These are phyloP conservation scores for Dioscorea cayenensis DNA, from an alignment of 116 monocot genomes.

Conservation along the genomic window DNA sequence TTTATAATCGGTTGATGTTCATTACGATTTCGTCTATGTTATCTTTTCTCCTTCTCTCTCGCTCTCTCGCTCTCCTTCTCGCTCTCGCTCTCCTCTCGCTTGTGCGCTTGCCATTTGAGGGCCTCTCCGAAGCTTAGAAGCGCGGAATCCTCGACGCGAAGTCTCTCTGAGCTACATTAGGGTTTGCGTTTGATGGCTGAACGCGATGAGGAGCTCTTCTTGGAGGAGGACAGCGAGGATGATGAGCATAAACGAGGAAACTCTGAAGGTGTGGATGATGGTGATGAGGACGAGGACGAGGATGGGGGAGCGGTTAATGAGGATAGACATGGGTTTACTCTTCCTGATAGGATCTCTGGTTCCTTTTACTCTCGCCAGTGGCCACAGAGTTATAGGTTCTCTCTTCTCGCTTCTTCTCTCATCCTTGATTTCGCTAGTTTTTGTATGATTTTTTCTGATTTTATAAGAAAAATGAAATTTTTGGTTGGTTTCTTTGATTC, in stretches of 20 bases:
- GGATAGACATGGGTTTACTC: background rate
- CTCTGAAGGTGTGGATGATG: background rate
- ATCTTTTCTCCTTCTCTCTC: too few relatives aligned
- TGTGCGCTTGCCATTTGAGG: too few relatives aligned
- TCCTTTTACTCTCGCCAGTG: conserved; percentile 16
- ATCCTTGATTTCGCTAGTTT: background rate
- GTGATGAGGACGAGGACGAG: background rate
- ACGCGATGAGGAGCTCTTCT: conserved; percentile 4
- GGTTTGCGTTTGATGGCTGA: background rate
- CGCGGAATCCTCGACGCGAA: too few relatives aligned
- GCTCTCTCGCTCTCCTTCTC: too few relatives aligned
- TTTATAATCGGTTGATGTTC: too few relatives aligned
- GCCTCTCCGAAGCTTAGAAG: too few relatives aligned
- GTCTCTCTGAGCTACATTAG: too few relatives aligned
- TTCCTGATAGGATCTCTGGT: background rate
- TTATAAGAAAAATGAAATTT: too few relatives aligned
- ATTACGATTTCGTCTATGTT: too few relatives aligned
- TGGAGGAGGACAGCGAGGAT: conserved; percentile 10
- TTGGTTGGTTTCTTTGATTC: too few relatives aligned
- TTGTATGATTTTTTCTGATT: background rate
- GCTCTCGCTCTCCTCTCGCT: too few relatives aligned
- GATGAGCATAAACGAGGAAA: background rate
- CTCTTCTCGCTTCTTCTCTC: background rate
- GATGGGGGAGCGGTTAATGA: background rate
- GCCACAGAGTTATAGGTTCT: conserved; percentile 19